Base-by-base conservation (phyloP, 2,329 filamentous ascomycete species). In the Neofusicoccum sp. region DNA sequence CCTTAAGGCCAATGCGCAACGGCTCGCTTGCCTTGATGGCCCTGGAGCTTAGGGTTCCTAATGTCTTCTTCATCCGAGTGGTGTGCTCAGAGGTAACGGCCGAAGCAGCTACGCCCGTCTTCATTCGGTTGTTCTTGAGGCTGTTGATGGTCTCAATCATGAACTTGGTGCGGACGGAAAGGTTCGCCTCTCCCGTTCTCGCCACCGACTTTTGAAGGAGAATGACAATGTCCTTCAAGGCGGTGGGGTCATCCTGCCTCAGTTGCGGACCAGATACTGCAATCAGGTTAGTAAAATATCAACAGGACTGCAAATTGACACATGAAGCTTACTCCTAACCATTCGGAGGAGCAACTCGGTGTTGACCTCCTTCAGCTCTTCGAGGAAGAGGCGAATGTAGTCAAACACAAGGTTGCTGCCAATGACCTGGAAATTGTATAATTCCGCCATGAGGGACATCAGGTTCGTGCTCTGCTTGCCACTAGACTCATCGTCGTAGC, bases 111-210 rank as follows among this genome's bases (percentile, higher is more conserved):
- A 85, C 85, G 14, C 87, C 88, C 12, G 89, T 87, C 76, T 94
- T 97, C 72, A 93, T 84, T 64, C 92, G 92, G 77, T 95, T 97
- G 80, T 96, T 97, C 75, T 97, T 97, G 34, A 99, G 83, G 70
- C 97, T 92, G 64, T 91, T 92, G 75, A 99, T 97, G 1, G 90
- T 95, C 71, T 98, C 94, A 58, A 99, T 91, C 93, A 98, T 98
- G 78, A 97, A 97, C 68, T 91, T 96, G 1, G 94, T 97, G 62
- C 95, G 88, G 8, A 93, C 91, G 1, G 93, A 94, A 33, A 97
- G 80, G 22, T 87, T 89, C 11, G 81, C 80, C 70, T 91, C 87
- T 4, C 90, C 91, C 39, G 84, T 80, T 64, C 86, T 87, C 0
- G 86, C 81, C 2, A 93, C 85, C 1, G 89, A 87, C 28, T 89